Percentiles rank a stretch among this genome's conserved stretches.
Conservation (phyloP, 441 rosid genomes). For the Jatropha podagrica region DNA sequence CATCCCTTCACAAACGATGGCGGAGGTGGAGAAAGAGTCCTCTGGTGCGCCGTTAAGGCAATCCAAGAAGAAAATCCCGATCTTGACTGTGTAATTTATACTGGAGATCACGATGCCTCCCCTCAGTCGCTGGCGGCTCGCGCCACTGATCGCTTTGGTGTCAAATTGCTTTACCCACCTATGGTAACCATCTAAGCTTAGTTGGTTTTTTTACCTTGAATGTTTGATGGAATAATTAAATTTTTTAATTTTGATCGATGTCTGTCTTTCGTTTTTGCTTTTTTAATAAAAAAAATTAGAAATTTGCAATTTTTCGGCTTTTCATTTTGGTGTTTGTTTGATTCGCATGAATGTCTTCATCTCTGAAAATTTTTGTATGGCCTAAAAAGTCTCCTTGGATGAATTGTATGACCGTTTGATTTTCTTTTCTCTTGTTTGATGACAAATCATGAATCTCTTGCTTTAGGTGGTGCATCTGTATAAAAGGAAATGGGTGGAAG, state of each 20-base stretch:
- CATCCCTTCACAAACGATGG: slow-evolving; percentile 97
- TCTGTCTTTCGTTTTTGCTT: neutral
- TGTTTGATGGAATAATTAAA: neutral
- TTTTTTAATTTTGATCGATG: slow-evolving; percentile 4
- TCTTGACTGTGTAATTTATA: slow-evolving; percentile 66
- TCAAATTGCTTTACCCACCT: slow-evolving; percentile 61
- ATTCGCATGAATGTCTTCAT: neutral
- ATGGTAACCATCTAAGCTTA: slow-evolving; percentile 40
- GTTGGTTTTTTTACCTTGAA: neutral
- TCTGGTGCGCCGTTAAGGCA: slow-evolving; percentile 96
- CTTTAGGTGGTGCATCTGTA: slow-evolving; percentile 68
- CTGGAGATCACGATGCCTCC: slow-evolving; percentile 81
- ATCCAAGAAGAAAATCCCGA: slow-evolving; percentile 74
- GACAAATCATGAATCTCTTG: neutral
- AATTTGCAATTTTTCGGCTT: neutral
- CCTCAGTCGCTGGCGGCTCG: slow-evolving; percentile 61
- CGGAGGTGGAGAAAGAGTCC: slow-evolving; percentile 96
- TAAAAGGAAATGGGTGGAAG: slow-evolving; percentile 84
- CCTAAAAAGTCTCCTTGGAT: too few relatives aligned
- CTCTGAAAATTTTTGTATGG: too few relatives aligned
- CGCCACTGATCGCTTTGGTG: slow-evolving; percentile 83
- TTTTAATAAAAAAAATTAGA: too few relatives aligned
- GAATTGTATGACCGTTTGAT: too few relatives aligned
- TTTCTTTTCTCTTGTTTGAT: too few relatives aligned
- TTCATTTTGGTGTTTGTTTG: neutral